Evolutionary conservation across 345 rosid genomes (phyloP).

Genomic region (Orychophragmus violaceus): DNA sequence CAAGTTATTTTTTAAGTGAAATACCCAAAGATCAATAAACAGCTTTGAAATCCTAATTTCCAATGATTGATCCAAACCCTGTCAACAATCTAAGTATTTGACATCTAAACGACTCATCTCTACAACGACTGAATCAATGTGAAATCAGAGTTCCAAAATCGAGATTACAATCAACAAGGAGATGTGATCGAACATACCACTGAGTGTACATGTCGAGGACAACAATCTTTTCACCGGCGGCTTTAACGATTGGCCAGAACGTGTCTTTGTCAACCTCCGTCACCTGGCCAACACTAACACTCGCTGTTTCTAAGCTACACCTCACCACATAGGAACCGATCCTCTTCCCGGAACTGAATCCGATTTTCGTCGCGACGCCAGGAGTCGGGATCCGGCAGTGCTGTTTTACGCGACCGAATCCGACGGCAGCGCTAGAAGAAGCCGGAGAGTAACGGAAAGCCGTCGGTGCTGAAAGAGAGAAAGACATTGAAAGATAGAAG

Average conservation of each 20-base stretch:
- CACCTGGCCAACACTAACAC: conserved; percentile 64
- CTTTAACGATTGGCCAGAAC: conserved; percentile 87
- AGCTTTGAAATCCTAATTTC: not conserved
- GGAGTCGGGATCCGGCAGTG: conserved; percentile 17
- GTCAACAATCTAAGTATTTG: not conserved
- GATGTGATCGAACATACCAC: conserved; percentile 41
- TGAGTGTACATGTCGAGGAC: conserved; percentile 97
- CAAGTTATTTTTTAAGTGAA: not conserved
- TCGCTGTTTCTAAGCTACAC: conserved; percentile 65
- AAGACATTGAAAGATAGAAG: conserved; percentile 29
- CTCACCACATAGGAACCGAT: conserved; percentile 31
- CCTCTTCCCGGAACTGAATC: conserved; percentile 1
- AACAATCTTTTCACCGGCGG: conserved; percentile 73
- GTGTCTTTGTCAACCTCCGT: conserved; percentile 83
- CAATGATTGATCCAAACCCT: not conserved
- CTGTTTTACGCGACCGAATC: not conserved
- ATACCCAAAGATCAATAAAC: not conserved
- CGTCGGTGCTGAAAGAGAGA: conserved; percentile 27
- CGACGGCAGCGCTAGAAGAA: not conserved
- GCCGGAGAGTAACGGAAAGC: conserved; percentile 33
- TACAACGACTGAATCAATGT: too few species aligned
- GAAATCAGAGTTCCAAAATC: not conserved
- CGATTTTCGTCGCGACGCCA: conserved; percentile 4
- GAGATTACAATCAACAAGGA: not conserved
- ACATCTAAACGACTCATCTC: not conserved